A percentile compares a stretch with the other conserved stretches of the same genome.
These are phyloP conservation scores for Rhodocollybia butyracea DNA, from an alignment of 768 basidiomycete genomes.

Conservation along the genomic window DNA sequence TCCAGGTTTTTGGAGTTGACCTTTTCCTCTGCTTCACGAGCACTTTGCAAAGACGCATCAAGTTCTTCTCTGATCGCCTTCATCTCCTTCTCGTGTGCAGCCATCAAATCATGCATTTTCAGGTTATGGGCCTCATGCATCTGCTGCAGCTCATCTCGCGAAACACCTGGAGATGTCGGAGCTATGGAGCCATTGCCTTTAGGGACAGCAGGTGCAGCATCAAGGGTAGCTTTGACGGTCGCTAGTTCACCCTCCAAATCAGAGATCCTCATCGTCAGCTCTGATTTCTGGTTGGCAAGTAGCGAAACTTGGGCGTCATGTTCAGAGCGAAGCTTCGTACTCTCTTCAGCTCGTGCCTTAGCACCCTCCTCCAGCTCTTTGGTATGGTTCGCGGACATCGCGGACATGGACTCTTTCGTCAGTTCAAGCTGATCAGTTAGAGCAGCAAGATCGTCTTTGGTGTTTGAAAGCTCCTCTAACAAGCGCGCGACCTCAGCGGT, in stretches of 20 bases:
- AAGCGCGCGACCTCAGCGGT: constrained; percentile 54
- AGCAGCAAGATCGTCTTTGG: constrained; percentile 69
- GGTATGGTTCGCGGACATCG: constrained; percentile 66
- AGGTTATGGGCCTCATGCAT: constrained; percentile 84
- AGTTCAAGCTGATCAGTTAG: constrained; percentile 63
- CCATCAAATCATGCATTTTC: constrained; percentile 72
- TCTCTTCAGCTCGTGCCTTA: constrained; percentile 65
- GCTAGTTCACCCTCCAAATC: constrained; percentile 79
- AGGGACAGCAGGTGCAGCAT: constrained; percentile 44
- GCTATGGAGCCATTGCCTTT: constrained; percentile 54
- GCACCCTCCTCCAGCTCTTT: constrained; percentile 78
- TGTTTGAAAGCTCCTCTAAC: constrained; percentile 51
- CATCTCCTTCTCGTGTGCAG: constrained; percentile 58
- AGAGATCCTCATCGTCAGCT: constrained; percentile 57
- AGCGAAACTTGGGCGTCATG: constrained; percentile 61
- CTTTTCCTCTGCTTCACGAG: constrained; percentile 56
- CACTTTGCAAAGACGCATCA: constrained; percentile 44
- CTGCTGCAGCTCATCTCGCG: constrained; percentile 74
- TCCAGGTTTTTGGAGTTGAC: constrained; percentile 75
- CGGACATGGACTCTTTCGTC: constrained; percentile 67
- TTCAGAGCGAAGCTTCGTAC: constrained; percentile 52
- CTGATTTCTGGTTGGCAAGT: constrained; percentile 59
- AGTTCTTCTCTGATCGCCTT: constrained; percentile 55
- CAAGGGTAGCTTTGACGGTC: constrained; percentile 55
- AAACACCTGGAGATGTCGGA: constrained; percentile 47